Evolutionary conservation across 371 early-diverging fungal genomes (phyloP).

Genomic region (Mucor circinelloides): DNA sequence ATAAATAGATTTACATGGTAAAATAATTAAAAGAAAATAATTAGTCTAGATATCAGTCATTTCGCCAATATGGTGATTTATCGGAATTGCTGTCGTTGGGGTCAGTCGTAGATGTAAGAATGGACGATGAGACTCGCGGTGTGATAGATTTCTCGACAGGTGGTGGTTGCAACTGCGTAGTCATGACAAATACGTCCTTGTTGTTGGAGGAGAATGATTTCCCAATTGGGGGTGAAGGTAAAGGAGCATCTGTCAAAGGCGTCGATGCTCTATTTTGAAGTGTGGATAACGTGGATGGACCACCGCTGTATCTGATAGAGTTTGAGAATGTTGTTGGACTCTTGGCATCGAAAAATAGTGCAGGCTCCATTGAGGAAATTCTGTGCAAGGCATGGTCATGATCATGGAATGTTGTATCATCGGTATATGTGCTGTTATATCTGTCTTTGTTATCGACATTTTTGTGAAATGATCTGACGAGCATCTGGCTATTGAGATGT

Average conservation of each 20-base stretch:
- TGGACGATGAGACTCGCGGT: background rate
- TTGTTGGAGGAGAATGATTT: background rate
- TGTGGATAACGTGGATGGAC: background rate
- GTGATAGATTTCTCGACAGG: background rate
- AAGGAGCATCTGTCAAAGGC: background rate
- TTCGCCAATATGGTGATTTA: background rate
- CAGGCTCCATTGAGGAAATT: constrained; percentile 4
- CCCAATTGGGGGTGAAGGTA: background rate
- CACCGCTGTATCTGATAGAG: background rate
- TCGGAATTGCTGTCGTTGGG: background rate
- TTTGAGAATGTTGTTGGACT: background rate
- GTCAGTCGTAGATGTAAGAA: background rate
- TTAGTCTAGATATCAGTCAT: background rate
- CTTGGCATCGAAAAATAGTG: background rate
- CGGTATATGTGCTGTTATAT: background rate
- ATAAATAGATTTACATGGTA: background rate
- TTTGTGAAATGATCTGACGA: constrained; percentile 9
- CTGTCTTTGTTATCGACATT: background rate
- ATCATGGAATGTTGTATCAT: background rate
- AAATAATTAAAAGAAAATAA: background rate
- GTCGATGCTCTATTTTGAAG: background rate
- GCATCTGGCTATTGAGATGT: constrained; percentile 8
- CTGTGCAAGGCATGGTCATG: background rate
- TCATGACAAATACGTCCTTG: background rate
- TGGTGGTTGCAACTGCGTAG: background rate